phyloP scores from a whole-genome alignment of 768 basidiomycete genomes.

The Mycena amicta region DNA sequence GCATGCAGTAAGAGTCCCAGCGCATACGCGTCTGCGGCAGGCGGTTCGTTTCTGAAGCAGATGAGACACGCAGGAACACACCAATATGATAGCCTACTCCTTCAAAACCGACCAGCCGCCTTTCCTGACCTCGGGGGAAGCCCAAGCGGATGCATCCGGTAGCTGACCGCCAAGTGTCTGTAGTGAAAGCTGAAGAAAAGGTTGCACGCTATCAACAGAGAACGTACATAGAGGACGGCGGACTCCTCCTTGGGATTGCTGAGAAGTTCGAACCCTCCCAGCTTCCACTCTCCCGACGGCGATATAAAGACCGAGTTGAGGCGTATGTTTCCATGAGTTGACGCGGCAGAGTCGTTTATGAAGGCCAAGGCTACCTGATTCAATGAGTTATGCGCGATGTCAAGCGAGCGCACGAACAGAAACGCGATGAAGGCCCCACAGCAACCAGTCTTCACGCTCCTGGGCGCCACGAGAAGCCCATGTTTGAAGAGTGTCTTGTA shows the following conservation, averaged over 20 bases:
- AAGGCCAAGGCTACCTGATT: constrained; percentile 84
- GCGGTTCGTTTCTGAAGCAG: constrained; percentile 45
- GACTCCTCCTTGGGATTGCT: constrained; percentile 81
- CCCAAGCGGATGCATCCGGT: constrained; percentile 61
- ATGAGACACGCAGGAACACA: not conserved
- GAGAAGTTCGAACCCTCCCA: constrained; percentile 92
- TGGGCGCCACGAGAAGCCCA: constrained; percentile 64
- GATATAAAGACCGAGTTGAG: constrained; percentile 86
- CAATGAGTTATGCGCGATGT: constrained; percentile 12
- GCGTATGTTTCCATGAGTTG: constrained; percentile 82
- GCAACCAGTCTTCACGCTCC: constrained; percentile 82
- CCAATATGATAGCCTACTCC: constrained; percentile 53
- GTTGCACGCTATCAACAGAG: not conserved
- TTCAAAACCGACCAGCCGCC: constrained; percentile 82
- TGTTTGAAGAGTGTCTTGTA: constrained; percentile 60
- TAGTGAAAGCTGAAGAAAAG: constrained; percentile 10
- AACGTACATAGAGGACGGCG: constrained; percentile 79
- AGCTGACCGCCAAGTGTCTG: constrained; percentile 70
- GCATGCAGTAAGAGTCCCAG: constrained; percentile 84
- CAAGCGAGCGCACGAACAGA: constrained; percentile 56
- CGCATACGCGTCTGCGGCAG: constrained; percentile 83
- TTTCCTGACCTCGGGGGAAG: constrained; percentile 88
- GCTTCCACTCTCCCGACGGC: constrained; percentile 93
- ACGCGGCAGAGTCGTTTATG: constrained; percentile 79
- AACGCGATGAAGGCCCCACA: constrained; percentile 93